These are phyloP conservation scores for Trichoderma harzianum DNA, from an alignment of 2,329 filamentous ascomycete genomes.

Conservation along the genomic window DNA sequence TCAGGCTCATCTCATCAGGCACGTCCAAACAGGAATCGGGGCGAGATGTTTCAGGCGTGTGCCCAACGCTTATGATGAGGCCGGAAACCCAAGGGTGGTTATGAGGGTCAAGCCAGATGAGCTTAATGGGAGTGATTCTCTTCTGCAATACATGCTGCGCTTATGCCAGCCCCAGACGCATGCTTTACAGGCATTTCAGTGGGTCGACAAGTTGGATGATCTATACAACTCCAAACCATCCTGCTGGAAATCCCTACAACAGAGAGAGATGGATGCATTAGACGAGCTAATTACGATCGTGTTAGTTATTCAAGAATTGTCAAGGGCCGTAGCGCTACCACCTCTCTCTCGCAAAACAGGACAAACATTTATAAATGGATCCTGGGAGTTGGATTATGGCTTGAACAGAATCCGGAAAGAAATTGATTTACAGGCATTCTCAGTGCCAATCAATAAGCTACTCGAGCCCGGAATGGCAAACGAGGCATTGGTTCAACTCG, in stretches of 20 bases:
- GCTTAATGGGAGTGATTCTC: conserved; percentile 28
- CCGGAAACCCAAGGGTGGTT: conserved; percentile 34
- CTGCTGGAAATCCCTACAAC: background rate
- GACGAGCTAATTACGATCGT: background rate
- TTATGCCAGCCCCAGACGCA: background rate
- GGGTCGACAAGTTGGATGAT: background rate
- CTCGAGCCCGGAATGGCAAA: conserved; percentile 38
- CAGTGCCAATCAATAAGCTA: conserved; percentile 41
- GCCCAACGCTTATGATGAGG: conserved; percentile 34
- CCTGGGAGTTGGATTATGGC: conserved; percentile 35
- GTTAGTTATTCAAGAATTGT: background rate
- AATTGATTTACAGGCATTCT: conserved; percentile 40
- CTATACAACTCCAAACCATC: background rate
- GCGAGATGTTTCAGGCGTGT: conserved; percentile 42
- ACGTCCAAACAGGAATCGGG: conserved; percentile 35
- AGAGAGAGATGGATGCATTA: background rate
- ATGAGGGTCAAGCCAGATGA: conserved; percentile 42
- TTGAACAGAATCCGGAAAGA: conserved; percentile 37
- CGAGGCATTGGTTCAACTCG: conserved; percentile 24
- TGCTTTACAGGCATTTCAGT: background rate
- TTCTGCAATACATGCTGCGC: conserved; percentile 42
- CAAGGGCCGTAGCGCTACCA: conserved; percentile 33
- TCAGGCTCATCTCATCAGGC: conserved; percentile 40
- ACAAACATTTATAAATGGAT: conserved; percentile 34
- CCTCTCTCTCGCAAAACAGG: conserved; percentile 38